Evolutionary conservation across 352 stramenopile genomes (phyloP), one percentile per base, ranked within the genome.

Genomic region (Blastocystis sp.): DNA sequence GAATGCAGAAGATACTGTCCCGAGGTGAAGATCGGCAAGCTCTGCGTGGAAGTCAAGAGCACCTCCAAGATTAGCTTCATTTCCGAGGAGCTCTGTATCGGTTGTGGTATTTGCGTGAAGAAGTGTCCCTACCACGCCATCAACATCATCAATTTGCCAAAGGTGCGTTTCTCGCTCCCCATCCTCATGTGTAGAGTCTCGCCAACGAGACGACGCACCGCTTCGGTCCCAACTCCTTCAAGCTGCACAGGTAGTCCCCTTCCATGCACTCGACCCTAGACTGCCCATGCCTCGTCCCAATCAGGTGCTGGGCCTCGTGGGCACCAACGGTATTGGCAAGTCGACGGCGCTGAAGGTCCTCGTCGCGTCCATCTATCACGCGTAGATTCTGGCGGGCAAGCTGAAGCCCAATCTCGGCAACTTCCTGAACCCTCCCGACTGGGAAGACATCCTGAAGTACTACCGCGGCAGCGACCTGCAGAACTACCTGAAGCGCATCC

Each of bases 111-210:
- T 90, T 99, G 97, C 91, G 96, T 99, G 7, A 99, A 99, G 92
- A 98, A 99, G 91, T 99, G 97, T 90, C 97, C 97, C 34, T 99
- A 99, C 88, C 96, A 98, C 84, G 97, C 97, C 48, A 98, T 99
- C 86, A 95, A 94, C 89, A 99, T 99, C 89, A 99, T 99, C 93
- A 99, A 99, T 91, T 90, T 99, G 77, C 97, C 97, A 61, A 99
- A 98, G 90, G 92, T 89, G 17, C 17, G 23, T 79, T 56, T 45
- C 14, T 53, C 41, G 17, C 5, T 9, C 17, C 7, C 28, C 28
- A n/a, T 34, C 40, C 34, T 81, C n/a, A 76, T 41, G 10, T 80
- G 60, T 77, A 90, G 91, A 93, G 98, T 91, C 92, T 99, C 5
- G 95, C 98, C 88, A 94, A 91, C 90, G 98, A 98, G 90, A 98